These are phyloP conservation scores for Bruguiera sexangula DNA, from an alignment of 345 rosid genomes.

Conservation along the genomic window DNA sequence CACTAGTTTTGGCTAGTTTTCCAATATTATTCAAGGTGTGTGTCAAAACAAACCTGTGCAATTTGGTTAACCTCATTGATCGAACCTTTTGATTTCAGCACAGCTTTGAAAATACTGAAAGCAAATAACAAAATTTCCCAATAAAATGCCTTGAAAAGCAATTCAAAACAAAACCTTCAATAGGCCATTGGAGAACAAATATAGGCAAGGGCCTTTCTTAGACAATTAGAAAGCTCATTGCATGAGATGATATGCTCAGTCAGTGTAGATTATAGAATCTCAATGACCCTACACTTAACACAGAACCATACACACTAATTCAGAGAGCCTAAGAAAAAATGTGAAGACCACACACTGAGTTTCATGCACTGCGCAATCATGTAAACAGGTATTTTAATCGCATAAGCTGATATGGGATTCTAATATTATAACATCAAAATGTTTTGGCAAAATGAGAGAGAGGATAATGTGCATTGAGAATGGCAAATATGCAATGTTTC, in stretches of 20 bases:
- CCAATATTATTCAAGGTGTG: slow-evolving; percentile 17
- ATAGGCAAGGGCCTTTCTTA: slow-evolving; percentile 1
- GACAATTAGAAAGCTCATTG: not conserved
- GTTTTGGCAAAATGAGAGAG: not conserved
- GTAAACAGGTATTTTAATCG: not conserved
- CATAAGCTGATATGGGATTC: not conserved
- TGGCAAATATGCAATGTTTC: not conserved
- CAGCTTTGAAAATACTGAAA: slow-evolving; percentile 78
- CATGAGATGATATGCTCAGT: not conserved
- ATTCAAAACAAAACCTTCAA: not conserved
- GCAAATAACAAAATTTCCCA: slow-evolving; percentile 19
- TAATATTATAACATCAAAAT: slow-evolving; percentile 6
- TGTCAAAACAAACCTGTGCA: slow-evolving; percentile 72
- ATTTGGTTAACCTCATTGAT: slow-evolving; percentile 86
- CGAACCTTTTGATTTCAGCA: slow-evolving; percentile 76
- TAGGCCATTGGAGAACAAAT: not conserved
- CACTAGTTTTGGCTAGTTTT: slow-evolving; percentile 6
- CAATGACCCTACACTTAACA: too few species aligned
- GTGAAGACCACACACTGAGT: not conserved
- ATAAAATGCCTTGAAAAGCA: not conserved
- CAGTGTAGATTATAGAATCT: not conserved
- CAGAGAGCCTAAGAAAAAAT: slow-evolving; percentile 1
- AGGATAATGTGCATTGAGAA: not conserved
- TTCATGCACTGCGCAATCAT: not conserved
- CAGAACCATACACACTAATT: not conserved